These are phyloP conservation scores for Coix lacrymajobi DNA, from an alignment of 176 grass and related monocot species.

Conservation along the genomic window DNA sequence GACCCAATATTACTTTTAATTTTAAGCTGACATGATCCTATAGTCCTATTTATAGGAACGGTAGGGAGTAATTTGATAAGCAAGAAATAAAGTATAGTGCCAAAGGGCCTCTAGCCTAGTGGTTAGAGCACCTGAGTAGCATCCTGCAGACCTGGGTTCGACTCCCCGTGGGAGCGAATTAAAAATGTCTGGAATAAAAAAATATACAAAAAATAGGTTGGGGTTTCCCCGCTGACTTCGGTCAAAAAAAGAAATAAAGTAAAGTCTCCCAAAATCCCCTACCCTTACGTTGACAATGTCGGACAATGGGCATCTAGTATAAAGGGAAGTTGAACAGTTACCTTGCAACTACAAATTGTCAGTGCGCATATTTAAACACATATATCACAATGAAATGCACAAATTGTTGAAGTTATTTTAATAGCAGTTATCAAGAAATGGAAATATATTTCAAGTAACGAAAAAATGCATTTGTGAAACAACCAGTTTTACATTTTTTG, in stretches of 20 bases:
- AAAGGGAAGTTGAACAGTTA: neutral
- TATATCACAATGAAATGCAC: neutral
- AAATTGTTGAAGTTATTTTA: neutral
- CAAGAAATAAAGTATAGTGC: conserved; percentile 10
- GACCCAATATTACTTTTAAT: neutral
- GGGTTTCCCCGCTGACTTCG: too few species aligned
- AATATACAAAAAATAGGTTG: too few species aligned
- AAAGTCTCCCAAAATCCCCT: neutral
- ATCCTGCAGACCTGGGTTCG: too few species aligned
- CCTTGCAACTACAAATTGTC: neutral
- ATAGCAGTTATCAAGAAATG: neutral
- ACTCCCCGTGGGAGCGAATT: too few species aligned
- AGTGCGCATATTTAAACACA: neutral
- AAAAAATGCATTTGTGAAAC: neutral
- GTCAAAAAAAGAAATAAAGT: conserved; percentile 21
- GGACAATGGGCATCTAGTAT: neutral
- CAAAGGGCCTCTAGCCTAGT: too few species aligned
- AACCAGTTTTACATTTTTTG: neutral
- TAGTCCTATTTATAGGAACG: conserved; percentile 1
- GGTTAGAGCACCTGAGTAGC: too few species aligned
- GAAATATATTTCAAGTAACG: neutral
- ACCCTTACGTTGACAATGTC: neutral
- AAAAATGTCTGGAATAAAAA: too few species aligned
- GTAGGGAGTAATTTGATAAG: neutral
- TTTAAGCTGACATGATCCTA: neutral